Evolutionary conservation across 78 protist genomes (phyloP).

Genomic region (slime mould (Dictyostelium discoideum)): DNA sequence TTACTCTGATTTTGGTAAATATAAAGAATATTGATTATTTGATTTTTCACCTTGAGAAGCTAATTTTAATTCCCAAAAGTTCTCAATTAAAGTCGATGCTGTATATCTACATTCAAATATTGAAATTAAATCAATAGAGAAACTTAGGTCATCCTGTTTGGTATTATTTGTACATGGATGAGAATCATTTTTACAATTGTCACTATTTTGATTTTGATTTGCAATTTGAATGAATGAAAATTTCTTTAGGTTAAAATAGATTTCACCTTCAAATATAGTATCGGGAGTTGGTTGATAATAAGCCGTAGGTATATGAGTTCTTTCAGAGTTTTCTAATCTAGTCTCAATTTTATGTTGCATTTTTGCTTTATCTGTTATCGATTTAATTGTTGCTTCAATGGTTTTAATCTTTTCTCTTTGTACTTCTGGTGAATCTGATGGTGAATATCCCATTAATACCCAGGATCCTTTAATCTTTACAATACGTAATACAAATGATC

Average conservation of each 20-base stretch:
- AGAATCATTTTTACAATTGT: not conserved
- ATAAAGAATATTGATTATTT: conserved; percentile 1
- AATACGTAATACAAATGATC: conserved; percentile 55
- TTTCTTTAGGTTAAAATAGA: conserved; percentile 34
- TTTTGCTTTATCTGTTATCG: conserved; percentile 33
- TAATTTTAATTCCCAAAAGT: conserved; percentile 3
- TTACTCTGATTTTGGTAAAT: conserved; percentile 45
- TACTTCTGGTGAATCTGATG: conserved; percentile 37
- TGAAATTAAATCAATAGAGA: conserved; percentile 53
- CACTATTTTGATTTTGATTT: not conserved
- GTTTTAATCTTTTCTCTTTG: conserved; percentile 53
- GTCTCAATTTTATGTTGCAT: conserved; percentile 15
- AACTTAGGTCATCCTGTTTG: conserved; percentile 35
- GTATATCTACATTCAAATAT: conserved; percentile 61
- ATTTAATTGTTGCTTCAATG: conserved; percentile 24
- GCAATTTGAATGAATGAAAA: conserved; percentile 52
- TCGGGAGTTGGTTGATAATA: conserved; percentile 50
- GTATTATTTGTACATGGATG: not conserved
- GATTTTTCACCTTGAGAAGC: conserved; percentile 58
- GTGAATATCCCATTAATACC: conserved; percentile 61
- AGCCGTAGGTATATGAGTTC: conserved; percentile 8
- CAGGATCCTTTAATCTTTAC: conserved; percentile 11
- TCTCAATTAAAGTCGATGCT: not conserved
- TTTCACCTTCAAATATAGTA: conserved; percentile 44
- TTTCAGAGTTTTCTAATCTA: conserved; percentile 22